Evolutionary conservation across 768 basidiomycete genomes (phyloP), one percentile per base, ranked within the genome.

Genomic region (Hortiboletus campestris): DNA sequence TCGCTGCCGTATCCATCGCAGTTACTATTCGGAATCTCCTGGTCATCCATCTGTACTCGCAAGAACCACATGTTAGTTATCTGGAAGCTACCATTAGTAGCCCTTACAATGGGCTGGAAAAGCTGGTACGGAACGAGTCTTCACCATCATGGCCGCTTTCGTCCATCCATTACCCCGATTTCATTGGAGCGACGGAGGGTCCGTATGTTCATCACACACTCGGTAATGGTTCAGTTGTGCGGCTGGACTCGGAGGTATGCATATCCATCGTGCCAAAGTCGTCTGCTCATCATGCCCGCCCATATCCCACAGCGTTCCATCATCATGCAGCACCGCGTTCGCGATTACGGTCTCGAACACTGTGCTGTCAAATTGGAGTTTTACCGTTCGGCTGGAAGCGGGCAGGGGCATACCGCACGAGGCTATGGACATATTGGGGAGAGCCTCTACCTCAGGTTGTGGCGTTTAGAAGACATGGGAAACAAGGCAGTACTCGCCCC

Each of bases 131-230:
- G 14, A 67, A 67, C n/a, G 57, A 55, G 20, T 66, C 67, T n/a
- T 68, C 66, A 6, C 64, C 64, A 16, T 66, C 50, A 16, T 67
- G 66, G 67, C 66, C 66, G 6, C 57, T 67, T 35, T 55, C 55
- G 5, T 61, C 63, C n/a, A 63, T 14, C 13, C 57, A 57, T 52
- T 50, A 60, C n/a, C 61, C 61, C 4, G 64, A 68, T 51, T 67
- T 68, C 38, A 14, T 65, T 6, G 63, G 55, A 19, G 46, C 57
- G 2, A 61, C 57, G 7, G 61, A 61, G 16, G 58, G 40, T 4
- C 3, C 40, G 5, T 10, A 46, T 17, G 13, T 67, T 34, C 41
- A 59, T 31, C 59, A 52, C 11, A 42, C 40, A 11, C 51, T 68
- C n/a, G 32, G 11, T 10, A 64, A 66, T 32, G 53, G 51, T 53